Base-by-base conservation (phyloP, 1,284 basidiomycete species). In the Ganoderma boninense region DNA sequence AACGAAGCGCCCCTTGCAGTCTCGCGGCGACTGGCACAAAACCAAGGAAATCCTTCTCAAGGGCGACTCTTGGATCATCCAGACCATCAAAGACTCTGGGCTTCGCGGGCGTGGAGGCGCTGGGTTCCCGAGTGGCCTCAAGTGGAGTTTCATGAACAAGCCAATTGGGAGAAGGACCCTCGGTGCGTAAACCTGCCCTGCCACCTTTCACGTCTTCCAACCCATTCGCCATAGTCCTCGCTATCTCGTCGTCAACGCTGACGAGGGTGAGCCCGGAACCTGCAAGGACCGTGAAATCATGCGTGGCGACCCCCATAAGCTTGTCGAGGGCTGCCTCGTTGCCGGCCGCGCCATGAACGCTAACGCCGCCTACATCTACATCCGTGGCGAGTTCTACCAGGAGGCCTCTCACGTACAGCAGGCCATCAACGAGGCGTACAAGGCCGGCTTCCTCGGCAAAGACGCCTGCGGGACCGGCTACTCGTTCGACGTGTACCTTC, bases 81-180 rank as follows among this genome's bases (percentile, higher is more conserved):
- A 97, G 80, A 92, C 91, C 67, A 95, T 99, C 80, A 99, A 99
- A 83, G 96, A 96, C 78, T 98, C 97, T 18, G 97, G 97, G 65
- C 88, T 99, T 62, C 92, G 97, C 79, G 97, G 97, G 35, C 93
- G 98, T 75, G 97, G 97, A 73, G 97, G 98, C 72, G 98, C 97
- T 67, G 97, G 98, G 60, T 99, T 99, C 82, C 97, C 97, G 1
- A 96, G 94, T 75, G 97, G 97, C 64, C 87, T 99, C 77, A 99
- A 99, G 83, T 99, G 97, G 97, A 95, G 92, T 80, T 98, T 99
- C 82, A 99, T 97, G 94, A 98, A 99, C 87, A 99, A 99, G 85
- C 97, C 40, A 93, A 93, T 57, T 99, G 97, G 97, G 92, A 99
- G 86, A 95, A 96, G 80, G 97, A 99, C 81, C 90, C 90, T 71